These are phyloP conservation scores for Mitragyna speciosa DNA, from an alignment of 257 asterid genomes.

Conservation along the genomic window DNA sequence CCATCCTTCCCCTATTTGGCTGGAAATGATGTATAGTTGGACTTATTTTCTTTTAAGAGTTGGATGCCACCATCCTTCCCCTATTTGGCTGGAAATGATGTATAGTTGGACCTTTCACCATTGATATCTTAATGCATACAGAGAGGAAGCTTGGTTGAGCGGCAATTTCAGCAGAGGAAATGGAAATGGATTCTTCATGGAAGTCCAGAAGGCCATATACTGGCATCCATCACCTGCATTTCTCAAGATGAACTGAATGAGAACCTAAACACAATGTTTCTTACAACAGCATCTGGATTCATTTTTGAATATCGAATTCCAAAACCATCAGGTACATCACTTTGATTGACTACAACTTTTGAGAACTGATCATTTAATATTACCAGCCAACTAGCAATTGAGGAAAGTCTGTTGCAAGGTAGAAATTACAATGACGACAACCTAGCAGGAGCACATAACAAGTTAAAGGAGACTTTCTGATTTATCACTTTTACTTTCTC, in stretches of 20 bases:
- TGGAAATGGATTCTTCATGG: slow-evolving; percentile 90
- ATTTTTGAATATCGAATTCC: slow-evolving; percentile 63
- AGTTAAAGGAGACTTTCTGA: not conserved
- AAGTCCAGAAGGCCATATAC: slow-evolving; percentile 55
- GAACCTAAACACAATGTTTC: slow-evolving; percentile 38
- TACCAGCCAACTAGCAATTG: not conserved
- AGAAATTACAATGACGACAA: no score
- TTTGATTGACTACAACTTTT: not conserved
- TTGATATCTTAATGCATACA: slow-evolving; percentile 16
- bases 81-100: not conserved
- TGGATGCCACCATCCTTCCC: no score
- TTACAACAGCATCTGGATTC: slow-evolving; percentile 64
- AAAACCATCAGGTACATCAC: slow-evolving; percentile 40
- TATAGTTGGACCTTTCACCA: not conserved
- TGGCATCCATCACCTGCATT: slow-evolving; percentile 70
- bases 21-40: not conserved
- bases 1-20: not conserved
- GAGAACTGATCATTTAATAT: not conserved
- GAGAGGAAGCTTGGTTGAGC: slow-evolving; percentile 69
- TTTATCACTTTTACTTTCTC: not conserved
- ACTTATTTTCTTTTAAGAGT: no score
- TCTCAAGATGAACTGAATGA: slow-evolving; percentile 40
- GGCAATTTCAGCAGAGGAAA: slow-evolving; percentile 64
- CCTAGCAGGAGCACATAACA: not conserved
- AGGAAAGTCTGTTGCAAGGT: not conserved